Evolutionary conservation across 371 early-diverging fungal genomes (phyloP).

Genomic region (Saksenaea oblongispora): DNA sequence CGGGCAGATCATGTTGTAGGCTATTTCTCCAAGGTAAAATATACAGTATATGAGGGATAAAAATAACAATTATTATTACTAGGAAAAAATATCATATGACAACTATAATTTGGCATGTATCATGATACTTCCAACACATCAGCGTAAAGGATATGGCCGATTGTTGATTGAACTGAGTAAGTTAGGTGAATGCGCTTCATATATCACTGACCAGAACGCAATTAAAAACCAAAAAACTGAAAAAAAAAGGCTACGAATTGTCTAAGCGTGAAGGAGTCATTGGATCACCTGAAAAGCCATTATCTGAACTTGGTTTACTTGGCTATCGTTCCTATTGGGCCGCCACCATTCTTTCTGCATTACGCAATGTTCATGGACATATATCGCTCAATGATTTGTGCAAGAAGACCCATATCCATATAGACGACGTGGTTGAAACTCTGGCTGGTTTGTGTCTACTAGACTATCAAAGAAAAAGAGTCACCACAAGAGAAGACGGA

Average conservation of each 20-base stretch:
- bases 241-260: conserved; percentile 76
- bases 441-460: conserved; percentile 32
- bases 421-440: conserved; percentile 41
- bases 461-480: conserved; percentile 16
- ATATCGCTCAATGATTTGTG: conserved; percentile 33
- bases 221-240: neutral
- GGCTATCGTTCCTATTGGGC: conserved; percentile 80
- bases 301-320: conserved; percentile 72
- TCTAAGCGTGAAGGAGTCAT: conserved; percentile 86
- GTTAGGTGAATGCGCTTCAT: conserved; percentile 7
- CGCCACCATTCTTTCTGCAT: conserved; percentile 48
- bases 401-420: conserved; percentile 36
- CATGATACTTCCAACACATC: conserved; percentile 83
- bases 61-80: neutral
- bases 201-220: neutral
- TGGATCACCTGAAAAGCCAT: conserved; percentile 89
- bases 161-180: conserved; percentile 85
- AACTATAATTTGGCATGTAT: conserved; percentile 90
- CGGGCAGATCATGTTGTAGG: conserved; percentile 60
- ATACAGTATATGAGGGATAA: neutral
- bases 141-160: conserved; percentile 85
- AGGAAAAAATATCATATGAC: conserved; percentile 76
- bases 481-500: neutral
- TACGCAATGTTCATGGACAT: conserved; percentile 38
- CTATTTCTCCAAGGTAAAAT: conserved; percentile 67